Conservation (phyloP, 768 basidiomycete species). For the Mycena vitilis region DNA sequence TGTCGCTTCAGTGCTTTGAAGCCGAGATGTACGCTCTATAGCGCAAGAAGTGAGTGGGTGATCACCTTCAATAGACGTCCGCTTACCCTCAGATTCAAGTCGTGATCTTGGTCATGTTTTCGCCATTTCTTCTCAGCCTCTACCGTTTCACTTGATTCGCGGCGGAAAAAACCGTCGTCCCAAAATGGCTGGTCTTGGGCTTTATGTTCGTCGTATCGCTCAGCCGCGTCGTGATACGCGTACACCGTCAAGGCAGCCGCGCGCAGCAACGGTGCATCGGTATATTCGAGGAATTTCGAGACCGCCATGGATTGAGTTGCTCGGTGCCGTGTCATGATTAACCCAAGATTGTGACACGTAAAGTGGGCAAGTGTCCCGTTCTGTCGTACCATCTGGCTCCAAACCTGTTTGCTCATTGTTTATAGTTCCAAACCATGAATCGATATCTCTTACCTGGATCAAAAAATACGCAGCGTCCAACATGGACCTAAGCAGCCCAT, state of each 20-base stretch:
- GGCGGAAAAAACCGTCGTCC: background rate
- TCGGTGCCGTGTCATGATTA: constrained; percentile 17
- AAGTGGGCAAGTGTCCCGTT: constrained; percentile 20
- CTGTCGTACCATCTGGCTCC: constrained; percentile 24
- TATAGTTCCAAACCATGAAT: background rate
- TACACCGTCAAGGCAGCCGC: constrained; percentile 25
- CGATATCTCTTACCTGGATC: constrained; percentile 15
- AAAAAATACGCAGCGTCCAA: constrained; percentile 18
- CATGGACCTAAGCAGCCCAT: background rate
- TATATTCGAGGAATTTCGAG: constrained; percentile 19
- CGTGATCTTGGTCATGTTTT: too few relatives aligned
- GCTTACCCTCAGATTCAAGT: too few relatives aligned
- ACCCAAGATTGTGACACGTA: constrained; percentile 24
- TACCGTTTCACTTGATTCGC: background rate
- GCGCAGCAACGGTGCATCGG: constrained; percentile 15
- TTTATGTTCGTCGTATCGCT: constrained; percentile 15
- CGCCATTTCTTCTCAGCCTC: background rate
- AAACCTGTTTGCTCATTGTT: constrained; percentile 2
- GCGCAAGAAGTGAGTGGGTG: too few relatives aligned
- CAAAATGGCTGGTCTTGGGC: background rate
- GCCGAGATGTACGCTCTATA: too few relatives aligned
- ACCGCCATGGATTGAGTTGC: background rate
- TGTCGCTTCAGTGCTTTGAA: too few relatives aligned
- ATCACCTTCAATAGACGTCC: too few relatives aligned
- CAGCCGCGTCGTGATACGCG: constrained; percentile 21